A percentile compares a stretch with the other conserved stretches of the same genome.
These are phyloP conservation scores for Waltergamsia citrina DNA, from an alignment of 2,329 filamentous ascomycete species.

Conservation along the genomic window DNA sequence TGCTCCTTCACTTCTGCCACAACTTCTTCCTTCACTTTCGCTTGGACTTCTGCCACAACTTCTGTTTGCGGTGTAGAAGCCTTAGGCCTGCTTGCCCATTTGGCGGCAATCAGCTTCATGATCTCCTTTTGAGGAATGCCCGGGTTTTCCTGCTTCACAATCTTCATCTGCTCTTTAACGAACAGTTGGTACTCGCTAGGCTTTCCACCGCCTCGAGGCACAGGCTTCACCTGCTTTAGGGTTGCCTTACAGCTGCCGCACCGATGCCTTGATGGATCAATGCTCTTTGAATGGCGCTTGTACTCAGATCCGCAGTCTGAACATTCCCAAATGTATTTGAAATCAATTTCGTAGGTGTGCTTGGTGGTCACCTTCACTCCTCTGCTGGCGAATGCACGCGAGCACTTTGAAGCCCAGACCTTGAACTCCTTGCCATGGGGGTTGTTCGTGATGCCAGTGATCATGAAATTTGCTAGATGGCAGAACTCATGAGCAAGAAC, in stretches of 20 bases:
- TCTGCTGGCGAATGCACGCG: conserved; percentile 43
- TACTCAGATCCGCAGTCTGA: conserved; percentile 59
- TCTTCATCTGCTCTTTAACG: conserved; percentile 59
- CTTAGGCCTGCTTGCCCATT: conserved; percentile 35
- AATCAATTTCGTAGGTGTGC: conserved; percentile 83
- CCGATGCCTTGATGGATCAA: conserved; percentile 60
- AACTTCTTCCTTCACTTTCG: too few species aligned
- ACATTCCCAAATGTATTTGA: conserved; percentile 86
- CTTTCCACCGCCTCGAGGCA: conserved; percentile 41
- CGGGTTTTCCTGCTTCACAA: conserved; percentile 46
- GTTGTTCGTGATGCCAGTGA: conserved; percentile 62
- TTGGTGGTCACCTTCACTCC: conserved; percentile 79
- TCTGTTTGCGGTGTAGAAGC: too few species aligned
- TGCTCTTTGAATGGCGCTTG: conserved; percentile 77
- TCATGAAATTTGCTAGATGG: conserved; percentile 86
- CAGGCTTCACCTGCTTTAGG: conserved; percentile 71
- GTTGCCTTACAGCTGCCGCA: conserved; percentile 68
- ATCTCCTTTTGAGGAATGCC: conserved; percentile 54
- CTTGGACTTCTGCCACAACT: background rate
- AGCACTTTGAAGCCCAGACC: conserved; percentile 53
- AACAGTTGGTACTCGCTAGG: conserved; percentile 38
- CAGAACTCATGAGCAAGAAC: conserved; percentile 96
- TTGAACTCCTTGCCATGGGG: conserved; percentile 85
- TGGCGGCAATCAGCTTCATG: conserved; percentile 56
- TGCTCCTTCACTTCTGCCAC: conserved; percentile 37